Conservation (phyloP, 768 basidiomycete species). For the Agrocybe praecox region DNA sequence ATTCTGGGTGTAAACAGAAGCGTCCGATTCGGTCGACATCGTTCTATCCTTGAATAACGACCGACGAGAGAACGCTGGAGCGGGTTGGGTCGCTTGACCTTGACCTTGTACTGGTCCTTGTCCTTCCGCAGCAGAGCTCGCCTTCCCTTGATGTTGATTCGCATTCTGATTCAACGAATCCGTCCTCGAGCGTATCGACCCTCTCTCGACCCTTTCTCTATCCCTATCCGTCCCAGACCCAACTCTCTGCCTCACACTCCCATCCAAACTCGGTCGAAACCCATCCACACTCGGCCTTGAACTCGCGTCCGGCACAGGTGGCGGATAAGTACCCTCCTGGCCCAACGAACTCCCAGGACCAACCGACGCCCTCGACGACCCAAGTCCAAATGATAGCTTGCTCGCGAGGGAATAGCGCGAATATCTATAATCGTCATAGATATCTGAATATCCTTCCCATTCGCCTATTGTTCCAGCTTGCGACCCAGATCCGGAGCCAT, state of each 20-base stretch:
- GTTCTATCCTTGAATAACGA: slow-evolving; percentile 11
- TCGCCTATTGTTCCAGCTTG: slow-evolving; percentile 16
- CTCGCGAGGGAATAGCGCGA: slow-evolving; percentile 59
- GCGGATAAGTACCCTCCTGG: background rate
- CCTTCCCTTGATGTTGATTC: no score
- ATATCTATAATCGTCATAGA: slow-evolving; percentile 82
- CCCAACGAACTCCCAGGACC: background rate
- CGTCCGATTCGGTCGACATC: slow-evolving; percentile 33
- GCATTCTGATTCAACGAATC: no score
- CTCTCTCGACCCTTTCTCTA: background rate
- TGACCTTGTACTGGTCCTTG: no score
- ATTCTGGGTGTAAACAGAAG: slow-evolving; percentile 36
- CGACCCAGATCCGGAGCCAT: slow-evolving; percentile 1
- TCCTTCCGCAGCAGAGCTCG: no score
- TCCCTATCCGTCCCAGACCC: background rate
- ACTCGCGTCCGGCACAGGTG: slow-evolving; percentile 21
- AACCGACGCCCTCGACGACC: background rate
- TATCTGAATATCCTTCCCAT: slow-evolving; percentile 73
- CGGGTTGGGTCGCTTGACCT: no score
- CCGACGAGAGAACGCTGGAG: background rate
- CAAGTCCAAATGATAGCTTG: slow-evolving; percentile 30
- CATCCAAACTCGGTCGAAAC: background rate
- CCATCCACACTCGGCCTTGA: slow-evolving; percentile 6
- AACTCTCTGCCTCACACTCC: background rate
- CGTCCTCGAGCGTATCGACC: background rate